A percentile compares a stretch with the other conserved stretches of the same genome.
These are phyloP conservation scores for Mycena pura DNA, from an alignment of 768 basidiomycete genomes.

Conservation along the genomic window DNA sequence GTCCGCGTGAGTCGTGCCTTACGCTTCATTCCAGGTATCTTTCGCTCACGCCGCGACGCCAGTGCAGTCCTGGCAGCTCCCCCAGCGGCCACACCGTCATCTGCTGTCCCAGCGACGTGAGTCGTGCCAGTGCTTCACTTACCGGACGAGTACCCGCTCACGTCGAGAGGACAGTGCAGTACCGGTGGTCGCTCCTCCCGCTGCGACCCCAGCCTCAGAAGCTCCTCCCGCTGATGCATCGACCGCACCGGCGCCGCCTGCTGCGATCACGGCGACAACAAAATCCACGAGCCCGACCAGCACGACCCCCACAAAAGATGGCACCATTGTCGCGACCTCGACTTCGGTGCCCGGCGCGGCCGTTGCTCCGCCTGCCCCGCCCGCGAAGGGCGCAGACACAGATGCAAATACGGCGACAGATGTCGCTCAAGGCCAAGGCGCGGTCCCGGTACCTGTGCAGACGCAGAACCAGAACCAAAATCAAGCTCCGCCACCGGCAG, in stretches of 20 bases:
- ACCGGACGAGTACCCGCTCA: constrained; percentile 4
- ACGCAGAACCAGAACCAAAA: constrained; percentile 5
- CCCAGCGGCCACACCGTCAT: background rate
- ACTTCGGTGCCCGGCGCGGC: constrained; percentile 3
- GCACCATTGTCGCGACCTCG: constrained; percentile 2
- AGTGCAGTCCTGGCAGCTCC: background rate
- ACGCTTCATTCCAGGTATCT: background rate
- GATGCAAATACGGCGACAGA: constrained; percentile 3
- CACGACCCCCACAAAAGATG: background rate
- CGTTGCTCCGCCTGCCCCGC: too few species aligned
- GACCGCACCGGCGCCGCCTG: constrained; percentile 1
- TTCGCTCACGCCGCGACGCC: background rate
- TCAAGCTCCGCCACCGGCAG: background rate
- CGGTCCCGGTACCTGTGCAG: constrained; percentile 3
- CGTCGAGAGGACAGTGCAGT: background rate
- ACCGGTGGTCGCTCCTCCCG: constrained; percentile 4
- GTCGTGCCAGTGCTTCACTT: background rate
- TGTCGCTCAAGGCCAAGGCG: constrained; percentile 8
- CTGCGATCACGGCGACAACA: constrained; percentile 8
- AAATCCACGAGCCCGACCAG: constrained; percentile 2
- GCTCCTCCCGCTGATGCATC: constrained; percentile 3
- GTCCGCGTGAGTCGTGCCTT: background rate
- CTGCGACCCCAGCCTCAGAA: constrained; percentile 2
- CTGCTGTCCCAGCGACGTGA: too few species aligned
- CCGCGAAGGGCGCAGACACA: too few species aligned